Base-by-base conservation (phyloP, 75 land plant genomes). In the Isoetes taiwanensis region DNA sequence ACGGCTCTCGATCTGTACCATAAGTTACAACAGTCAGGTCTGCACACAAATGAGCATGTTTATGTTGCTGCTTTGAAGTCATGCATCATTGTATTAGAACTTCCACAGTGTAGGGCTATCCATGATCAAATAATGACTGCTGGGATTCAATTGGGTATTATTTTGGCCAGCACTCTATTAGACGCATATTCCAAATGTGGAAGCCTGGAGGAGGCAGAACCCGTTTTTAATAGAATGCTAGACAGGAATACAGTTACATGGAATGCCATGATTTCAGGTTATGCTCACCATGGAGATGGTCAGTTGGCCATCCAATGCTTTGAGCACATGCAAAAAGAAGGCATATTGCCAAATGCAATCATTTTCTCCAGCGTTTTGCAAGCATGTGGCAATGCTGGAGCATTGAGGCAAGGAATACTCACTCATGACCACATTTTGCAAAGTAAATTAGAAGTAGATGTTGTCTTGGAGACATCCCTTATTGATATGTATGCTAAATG, bases 1-100 rank as follows among this genome's bases (percentile, higher is more conserved):
- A 78, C 76, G 42, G 86, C 83, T 10, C 29, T 83, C 34, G 63
- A 67, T 27, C 63, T 61, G 27, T 48, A 57, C 2, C 56, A 72
- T 32, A 16, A 46, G 56, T 77, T 86, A 86, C 37, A 41, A 5
- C 20, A 41, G 0, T 57, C 68, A 14, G 78, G 80, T 3, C 54
- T 72, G 30, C 24, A 26, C 1, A 67, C 74, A 32, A 42, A 71
- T 41, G 67, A 52, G 31, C 39, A 35, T 2, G 54, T 58, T 4
- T 28, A 37, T 21, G 27, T 59, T 10, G 43, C 63, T 30, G 53
- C 57, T 21, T 5, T 71, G 3, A 26, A 66, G 20, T 63, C 62
- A 24, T 71, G 74, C 31, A 58, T 58, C 0, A 56, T 12, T 17
- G 21, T 39, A 14, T 43, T 17, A n/a, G 69, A 23, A 2, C 28